phyloP scores from a whole-genome alignment of 306 rosid genomes.

The Cicer arietinum region DNA sequence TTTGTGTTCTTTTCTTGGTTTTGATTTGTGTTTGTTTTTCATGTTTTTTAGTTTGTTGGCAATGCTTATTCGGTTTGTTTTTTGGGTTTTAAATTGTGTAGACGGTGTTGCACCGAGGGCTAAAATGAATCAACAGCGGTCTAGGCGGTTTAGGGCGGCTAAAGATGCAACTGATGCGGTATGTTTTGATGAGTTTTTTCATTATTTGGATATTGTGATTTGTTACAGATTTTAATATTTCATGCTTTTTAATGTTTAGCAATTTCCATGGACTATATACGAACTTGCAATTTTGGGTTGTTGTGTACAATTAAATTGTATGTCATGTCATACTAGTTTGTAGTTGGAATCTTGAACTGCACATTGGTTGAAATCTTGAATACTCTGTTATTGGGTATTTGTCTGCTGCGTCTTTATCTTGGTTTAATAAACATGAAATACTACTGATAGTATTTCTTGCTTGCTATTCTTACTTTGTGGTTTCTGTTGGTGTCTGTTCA shows the following conservation, averaged over 20 bases:
- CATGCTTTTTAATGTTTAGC: not conserved
- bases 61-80: conserved; percentile 31
- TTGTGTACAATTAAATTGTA: not conserved
- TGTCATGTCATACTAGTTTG: not conserved
- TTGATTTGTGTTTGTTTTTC: not conserved
- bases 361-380: not conserved
- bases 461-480: not conserved
- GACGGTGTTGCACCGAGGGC: conserved; percentile 99
- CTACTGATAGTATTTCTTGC: not conserved
- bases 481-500: not conserved
- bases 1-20: conserved; percentile 47
- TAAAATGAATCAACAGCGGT: conserved; percentile 97
- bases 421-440: not conserved
- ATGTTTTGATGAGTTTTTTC: conserved; percentile 51
- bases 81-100: conserved; percentile 41
- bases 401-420: not conserved
- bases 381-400: not conserved
- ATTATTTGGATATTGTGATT: conserved; percentile 20
- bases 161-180: conserved; percentile 96
- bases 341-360: conserved; percentile 18
- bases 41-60: not conserved
- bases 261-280: not conserved
- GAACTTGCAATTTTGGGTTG: not conserved
- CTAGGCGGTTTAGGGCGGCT: conserved; percentile 94
- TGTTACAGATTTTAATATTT: not conserved